Conservation (phyloP, 1,284 basidiomycete genomes). For the Cutaneotrichosporon cavernicola region DNA sequence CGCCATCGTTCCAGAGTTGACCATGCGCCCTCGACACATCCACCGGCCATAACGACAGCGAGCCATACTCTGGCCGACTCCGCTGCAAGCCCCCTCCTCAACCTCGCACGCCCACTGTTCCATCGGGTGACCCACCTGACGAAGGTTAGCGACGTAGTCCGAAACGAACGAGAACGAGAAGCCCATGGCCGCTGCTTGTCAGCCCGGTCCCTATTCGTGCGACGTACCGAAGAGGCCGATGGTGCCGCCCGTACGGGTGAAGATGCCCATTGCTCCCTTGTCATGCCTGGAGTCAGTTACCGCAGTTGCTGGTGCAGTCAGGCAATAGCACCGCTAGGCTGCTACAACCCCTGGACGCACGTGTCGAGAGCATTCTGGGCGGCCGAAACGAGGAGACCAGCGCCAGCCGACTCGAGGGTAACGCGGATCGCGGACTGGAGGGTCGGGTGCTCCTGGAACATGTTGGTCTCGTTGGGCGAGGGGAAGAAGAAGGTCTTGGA, state of each 20-base stretch:
- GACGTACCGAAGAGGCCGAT: constrained; percentile 76
- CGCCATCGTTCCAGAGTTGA: neutral
- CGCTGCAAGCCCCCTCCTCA: neutral
- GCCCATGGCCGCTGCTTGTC: constrained; percentile 76
- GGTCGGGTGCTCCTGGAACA: constrained; percentile 45
- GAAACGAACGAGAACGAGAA: constrained; percentile 82
- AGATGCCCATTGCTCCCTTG: constrained; percentile 80
- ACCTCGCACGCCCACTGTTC: neutral
- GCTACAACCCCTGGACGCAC: constrained; percentile 34
- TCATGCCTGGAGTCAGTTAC: constrained; percentile 59
- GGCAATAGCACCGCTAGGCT: neutral
- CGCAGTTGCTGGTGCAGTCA: neutral
- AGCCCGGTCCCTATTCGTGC: neutral
- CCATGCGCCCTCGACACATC: neutral
- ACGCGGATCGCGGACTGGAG: constrained; percentile 58
- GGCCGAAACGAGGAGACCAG: constrained; percentile 74
- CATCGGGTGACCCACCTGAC: constrained; percentile 55
- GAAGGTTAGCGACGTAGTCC: constrained; percentile 73
- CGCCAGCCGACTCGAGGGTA: constrained; percentile 67
- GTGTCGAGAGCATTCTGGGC: constrained; percentile 78
- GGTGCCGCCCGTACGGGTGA: constrained; percentile 73
- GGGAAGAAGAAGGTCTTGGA: constrained; percentile 37
- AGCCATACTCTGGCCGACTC: neutral
- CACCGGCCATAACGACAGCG: no score
- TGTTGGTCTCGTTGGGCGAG: constrained; percentile 38